Evolutionary conservation across 495 filamentous ascomycete genomes (phyloP).

Genomic region (Clavariopsis aquatica): DNA sequence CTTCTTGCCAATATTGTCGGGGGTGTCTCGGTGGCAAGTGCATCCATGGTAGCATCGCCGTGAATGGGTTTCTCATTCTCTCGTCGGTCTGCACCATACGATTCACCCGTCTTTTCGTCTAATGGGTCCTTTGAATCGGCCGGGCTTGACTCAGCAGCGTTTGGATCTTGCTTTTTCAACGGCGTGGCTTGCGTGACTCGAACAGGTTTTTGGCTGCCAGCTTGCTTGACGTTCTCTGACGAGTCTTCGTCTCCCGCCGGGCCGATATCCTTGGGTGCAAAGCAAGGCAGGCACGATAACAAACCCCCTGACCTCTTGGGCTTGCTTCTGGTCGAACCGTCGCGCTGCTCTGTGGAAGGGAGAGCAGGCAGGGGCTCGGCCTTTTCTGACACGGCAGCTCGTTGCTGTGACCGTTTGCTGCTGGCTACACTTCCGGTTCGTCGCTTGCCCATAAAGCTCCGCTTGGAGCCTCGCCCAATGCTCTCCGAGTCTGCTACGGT

Average conservation of each 20-base stretch:
- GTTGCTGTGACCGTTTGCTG: constrained; percentile 58
- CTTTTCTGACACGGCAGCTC: constrained; percentile 44
- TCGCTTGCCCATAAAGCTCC: constrained; percentile 54
- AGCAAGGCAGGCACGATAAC: constrained; percentile 77
- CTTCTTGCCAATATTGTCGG: constrained; percentile 27
- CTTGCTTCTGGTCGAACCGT: constrained; percentile 48
- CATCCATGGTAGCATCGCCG: constrained; percentile 38
- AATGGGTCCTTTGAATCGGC: constrained; percentile 58
- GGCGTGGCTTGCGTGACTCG: constrained; percentile 57
- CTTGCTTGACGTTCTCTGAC: constrained; percentile 66
- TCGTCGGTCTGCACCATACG: constrained; percentile 25
- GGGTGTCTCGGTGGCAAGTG: constrained; percentile 29
- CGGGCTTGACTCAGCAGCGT: constrained; percentile 55
- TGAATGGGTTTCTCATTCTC: constrained; percentile 36
- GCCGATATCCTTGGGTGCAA: constrained; percentile 66
- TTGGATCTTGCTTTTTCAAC: constrained; percentile 53
- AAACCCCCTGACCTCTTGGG: constrained; percentile 64
- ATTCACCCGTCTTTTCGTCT: constrained; percentile 55
- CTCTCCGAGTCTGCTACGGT: constrained; percentile 64
- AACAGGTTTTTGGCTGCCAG: constrained; percentile 55
- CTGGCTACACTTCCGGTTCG: constrained; percentile 69
- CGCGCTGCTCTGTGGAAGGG: constrained; percentile 47
- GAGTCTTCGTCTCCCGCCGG: constrained; percentile 62
- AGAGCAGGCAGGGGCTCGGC: constrained; percentile 28
- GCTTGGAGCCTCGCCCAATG: constrained; percentile 58